A percentile compares a stretch with the other conserved stretches of the same genome.
Evolutionary conservation across 768 basidiomycete genomes (phyloP).

Genomic region (Suillus weaverae): DNA sequence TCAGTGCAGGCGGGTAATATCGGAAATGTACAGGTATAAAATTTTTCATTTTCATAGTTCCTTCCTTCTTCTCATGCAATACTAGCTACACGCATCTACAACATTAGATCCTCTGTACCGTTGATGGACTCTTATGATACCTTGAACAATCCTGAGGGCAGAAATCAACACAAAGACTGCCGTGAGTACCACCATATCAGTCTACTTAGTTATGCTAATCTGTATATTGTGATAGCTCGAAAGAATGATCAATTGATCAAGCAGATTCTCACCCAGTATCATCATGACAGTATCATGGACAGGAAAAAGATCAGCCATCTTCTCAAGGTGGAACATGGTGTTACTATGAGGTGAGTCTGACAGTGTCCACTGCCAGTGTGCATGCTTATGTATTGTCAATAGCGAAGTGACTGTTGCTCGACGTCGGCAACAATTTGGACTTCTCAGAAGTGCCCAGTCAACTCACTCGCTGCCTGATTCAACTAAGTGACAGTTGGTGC

Average conservation of each 20-base stretch:
- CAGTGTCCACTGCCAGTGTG: not conserved
- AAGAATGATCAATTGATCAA: conserved; percentile 20
- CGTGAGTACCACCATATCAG: not conserved
- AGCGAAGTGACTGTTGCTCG: conserved; percentile 31
- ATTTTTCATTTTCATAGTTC: too few species aligned
- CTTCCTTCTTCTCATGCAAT: too few species aligned
- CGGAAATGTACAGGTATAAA: too few species aligned
- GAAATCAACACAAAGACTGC: not conserved
- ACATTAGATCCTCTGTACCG: too few species aligned
- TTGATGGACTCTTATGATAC: too few species aligned
- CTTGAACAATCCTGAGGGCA: not conserved
- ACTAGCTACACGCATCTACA: too few species aligned
- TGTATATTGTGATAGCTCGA: conserved; percentile 12
- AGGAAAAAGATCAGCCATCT: conserved; percentile 21
- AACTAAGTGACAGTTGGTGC: conserved; percentile 22
- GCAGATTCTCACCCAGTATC: conserved; percentile 20
- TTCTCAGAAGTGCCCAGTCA: conserved; percentile 28
- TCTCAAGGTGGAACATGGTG: conserved; percentile 24
- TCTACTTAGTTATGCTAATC: not conserved
- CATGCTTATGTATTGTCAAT: not conserved
- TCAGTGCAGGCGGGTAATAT: too few species aligned
- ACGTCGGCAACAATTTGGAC: conserved; percentile 23
- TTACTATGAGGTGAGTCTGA: conserved; percentile 29
- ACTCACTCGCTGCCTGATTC: conserved; percentile 20
- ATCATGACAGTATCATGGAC: conserved; percentile 23